Evolutionary conservation across 768 basidiomycete species (phyloP).

Genomic region (Pulveroboletus frians): DNA sequence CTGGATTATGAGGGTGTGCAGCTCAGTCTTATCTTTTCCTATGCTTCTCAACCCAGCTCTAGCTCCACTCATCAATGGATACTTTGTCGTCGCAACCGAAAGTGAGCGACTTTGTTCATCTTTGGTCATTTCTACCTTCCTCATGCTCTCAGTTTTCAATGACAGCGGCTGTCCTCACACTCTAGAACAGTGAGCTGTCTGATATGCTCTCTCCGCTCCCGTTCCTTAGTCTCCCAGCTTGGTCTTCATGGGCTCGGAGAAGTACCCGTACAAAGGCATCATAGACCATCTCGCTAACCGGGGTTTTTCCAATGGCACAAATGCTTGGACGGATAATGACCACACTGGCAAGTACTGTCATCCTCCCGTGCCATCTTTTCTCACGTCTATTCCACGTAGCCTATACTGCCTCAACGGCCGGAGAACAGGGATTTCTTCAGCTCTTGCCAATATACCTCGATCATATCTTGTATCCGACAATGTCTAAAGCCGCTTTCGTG

Average conservation of each 20-base stretch:
- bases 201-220: background rate
- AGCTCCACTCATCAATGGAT: conserved; percentile 89
- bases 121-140: background rate
- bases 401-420: conserved; percentile 94
- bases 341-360: conserved; percentile 49
- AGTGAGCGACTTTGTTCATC: conserved; percentile 43
- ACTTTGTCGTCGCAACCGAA: conserved; percentile 87
- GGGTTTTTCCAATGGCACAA: conserved; percentile 86
- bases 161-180: conserved; percentile 96
- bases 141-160: conserved; percentile 64
- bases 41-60: conserved; percentile 15
- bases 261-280: conserved; percentile 94
- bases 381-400: conserved; percentile 33
- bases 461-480: conserved; percentile 94
- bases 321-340: conserved; percentile 96
- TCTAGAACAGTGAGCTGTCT: conserved; percentile 74
- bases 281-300: conserved; percentile 93
- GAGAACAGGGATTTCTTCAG: conserved; percentile 86
- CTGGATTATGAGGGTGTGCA: conserved; percentile 79
- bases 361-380: background rate
- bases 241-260: conserved; percentile 93
- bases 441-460: conserved; percentile 88
- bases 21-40: background rate
- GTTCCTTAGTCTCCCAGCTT: conserved; percentile 41
- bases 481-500: conserved; percentile 79